Evolutionary conservation across 495 filamentous ascomycete species (phyloP), one percentile per base, ranked within the genome.

Genomic region (Aspergillus affinis): DNA sequence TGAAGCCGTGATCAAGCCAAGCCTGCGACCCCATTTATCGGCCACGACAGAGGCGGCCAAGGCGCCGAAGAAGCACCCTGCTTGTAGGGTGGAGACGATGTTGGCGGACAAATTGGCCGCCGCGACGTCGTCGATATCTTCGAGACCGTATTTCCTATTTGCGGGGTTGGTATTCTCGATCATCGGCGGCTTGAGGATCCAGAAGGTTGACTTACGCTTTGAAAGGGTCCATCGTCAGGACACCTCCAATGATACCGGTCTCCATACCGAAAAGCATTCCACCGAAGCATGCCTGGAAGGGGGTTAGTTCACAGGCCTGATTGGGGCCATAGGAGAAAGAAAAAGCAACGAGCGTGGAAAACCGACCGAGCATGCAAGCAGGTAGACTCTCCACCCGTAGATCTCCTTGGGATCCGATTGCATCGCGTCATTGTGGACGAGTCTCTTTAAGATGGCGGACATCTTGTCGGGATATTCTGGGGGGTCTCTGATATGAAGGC

Each of bases 401-500:
- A 92, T 90, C 75, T 92, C 86, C 57, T 79, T 80, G 12, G 89
- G 88, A 65, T 89, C 88, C 49, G 73, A 75, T 73, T 82, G 87
- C 86, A 91, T 91, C 48, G 89, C 85, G 61, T 91, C 88, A 84
- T 92, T 92, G 72, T 84, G 84, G 62, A 91, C 86, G 65, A 92
- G 84, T 61, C 81, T 84, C 61, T 75, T 80, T 32, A 91, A 72
- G 54, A 91, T 30, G 59, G 68, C 67, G 54, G 73, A 70, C 72
- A 76, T 76, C n/a, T 49, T 67, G 59, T 47, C 26, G 18, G 19
- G 1, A 20, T 52, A 32, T 49, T 26, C 8, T 49, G 18, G 7
- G 17, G 8, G 47, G 23, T 1, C 2, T 6, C 2, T 29, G 26
- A 12, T 27, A 23, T 29, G 21, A 32, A 52, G 21, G 4, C 13